These are phyloP conservation scores for Talaromyces albobiverticillius DNA, from an alignment of 2,329 filamentous ascomycete genomes.

Conservation along the genomic window DNA sequence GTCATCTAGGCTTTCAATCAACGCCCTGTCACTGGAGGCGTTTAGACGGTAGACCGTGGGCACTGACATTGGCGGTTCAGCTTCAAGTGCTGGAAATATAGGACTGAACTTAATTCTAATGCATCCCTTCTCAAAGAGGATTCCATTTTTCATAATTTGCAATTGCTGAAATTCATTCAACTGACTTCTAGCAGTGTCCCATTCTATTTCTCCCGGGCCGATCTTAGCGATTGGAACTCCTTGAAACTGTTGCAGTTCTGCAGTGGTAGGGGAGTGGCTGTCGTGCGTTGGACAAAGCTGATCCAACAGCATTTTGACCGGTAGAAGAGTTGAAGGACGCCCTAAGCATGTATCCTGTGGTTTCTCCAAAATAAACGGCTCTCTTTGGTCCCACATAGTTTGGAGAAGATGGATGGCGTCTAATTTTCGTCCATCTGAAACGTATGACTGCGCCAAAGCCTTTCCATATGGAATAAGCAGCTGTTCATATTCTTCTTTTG, in stretches of 20 bases:
- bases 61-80: no score
- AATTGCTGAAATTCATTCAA: neutral
- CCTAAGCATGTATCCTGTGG: no score
- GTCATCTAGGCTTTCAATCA: no score
- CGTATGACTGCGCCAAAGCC: conserved; percentile 3
- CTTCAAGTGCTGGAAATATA: no score
- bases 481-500: neutral
- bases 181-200: no score
- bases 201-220: neutral
- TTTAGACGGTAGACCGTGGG: no score
- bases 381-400: neutral
- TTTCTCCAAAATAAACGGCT: neutral
- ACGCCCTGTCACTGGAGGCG: no score
- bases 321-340: neutral
- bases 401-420: neutral
- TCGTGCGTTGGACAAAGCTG: neutral
- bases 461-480: conserved; percentile 2
- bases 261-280: neutral
- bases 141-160: neutral
- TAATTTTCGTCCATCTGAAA: neutral
- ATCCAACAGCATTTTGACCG: neutral
- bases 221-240: neutral
- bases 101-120: no score
- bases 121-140: no score
- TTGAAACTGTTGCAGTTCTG: neutral